Evolutionary conservation across 73 alveolate species (phyloP), one percentile per base, ranked within the genome.

Genomic region (Paramecium bursaria): DNA sequence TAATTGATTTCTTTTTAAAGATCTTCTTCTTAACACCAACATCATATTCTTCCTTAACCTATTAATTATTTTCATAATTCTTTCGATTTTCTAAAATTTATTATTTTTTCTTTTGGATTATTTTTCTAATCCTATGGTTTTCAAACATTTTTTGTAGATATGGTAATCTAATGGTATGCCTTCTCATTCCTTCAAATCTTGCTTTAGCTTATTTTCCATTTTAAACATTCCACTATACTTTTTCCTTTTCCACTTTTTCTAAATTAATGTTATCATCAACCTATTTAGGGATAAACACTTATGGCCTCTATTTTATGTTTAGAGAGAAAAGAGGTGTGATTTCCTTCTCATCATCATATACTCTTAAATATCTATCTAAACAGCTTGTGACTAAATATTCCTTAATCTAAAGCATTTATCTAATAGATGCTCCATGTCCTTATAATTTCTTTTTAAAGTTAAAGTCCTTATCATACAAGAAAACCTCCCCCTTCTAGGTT

Each of bases 181-280:
- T 67, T 67, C 82, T 31, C 82, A 67, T 67, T 39, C 82, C 82
- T 21, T 29, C 30, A 42, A 67, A 67, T 67, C 82, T 31, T n/a
- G 82, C 82, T 22, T 67, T 67, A 0, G 82, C 82, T 17, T 67
- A 53, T 42, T 14, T 67, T 33, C 82, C 55, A 42, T 67, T 67
- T 42, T 42, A 15, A 39, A 67, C 44, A 5, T 29, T 39, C 82
- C 82, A 67, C 1, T 39, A 21, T 3, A 21, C 23, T 67, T 39
- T 47, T 42, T 67, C 10, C 50, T 67, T 35, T 67, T 67, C 33
- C 21, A 25, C 82, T 5, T 25, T 33, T 9, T 39, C 57, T 1
- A 67, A 39, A 10, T 67, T 57, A 21, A n/a, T n/a, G n/a, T 33
- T 67, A 15, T 67, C 49, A 21, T 31, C 53, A 7, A 3, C 14